A percentile compares a stretch with the other conserved stretches of the same genome.
phyloP scores from a whole-genome alignment of 73 alveolate genomes.

The Paramecium primaurelia region DNA sequence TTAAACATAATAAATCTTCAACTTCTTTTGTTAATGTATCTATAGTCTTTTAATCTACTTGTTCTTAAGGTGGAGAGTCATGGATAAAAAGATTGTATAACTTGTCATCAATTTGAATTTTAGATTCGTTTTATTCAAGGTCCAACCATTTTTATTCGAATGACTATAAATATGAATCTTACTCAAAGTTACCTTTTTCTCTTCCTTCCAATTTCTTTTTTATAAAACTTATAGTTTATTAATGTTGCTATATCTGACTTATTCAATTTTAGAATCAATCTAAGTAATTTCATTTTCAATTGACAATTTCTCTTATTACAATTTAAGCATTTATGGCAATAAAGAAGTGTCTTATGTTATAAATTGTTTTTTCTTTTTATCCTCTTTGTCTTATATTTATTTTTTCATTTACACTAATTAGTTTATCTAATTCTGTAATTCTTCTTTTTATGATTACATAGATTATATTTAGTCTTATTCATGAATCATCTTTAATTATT shows the following conservation, averaged over 20 bases:
- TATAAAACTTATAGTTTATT: not conserved
- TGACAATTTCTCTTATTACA: not conserved
- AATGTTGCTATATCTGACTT: not conserved
- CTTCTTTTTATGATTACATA: not conserved
- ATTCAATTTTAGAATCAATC: not conserved
- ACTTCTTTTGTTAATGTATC: not conserved
- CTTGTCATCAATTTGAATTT: not conserved
- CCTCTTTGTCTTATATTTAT: slow-evolving; percentile 1
- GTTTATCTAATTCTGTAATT: not conserved
- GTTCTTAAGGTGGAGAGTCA: not conserved
- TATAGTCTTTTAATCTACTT: not conserved
- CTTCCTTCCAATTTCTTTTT: slow-evolving; percentile 32
- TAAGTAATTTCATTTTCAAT: slow-evolving; percentile 24
- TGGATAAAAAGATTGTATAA: not conserved
- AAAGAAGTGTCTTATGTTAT: not conserved
- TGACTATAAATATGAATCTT: not conserved
- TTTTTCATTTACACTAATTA: not conserved
- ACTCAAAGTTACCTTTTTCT: slow-evolving; percentile 22
- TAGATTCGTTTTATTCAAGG: not conserved
- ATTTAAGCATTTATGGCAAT: not conserved
- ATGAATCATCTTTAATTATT: not conserved
- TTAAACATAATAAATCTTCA: not conserved
- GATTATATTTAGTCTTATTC: not conserved
- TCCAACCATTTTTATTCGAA: slow-evolving; percentile 21
- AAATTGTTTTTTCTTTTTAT: not conserved